Percentiles rank a stretch among this genome's conserved stretches.
Evolutionary conservation across 192 early-diverging fungal genomes (phyloP).

Genomic region (Coemansia sp.): DNA sequence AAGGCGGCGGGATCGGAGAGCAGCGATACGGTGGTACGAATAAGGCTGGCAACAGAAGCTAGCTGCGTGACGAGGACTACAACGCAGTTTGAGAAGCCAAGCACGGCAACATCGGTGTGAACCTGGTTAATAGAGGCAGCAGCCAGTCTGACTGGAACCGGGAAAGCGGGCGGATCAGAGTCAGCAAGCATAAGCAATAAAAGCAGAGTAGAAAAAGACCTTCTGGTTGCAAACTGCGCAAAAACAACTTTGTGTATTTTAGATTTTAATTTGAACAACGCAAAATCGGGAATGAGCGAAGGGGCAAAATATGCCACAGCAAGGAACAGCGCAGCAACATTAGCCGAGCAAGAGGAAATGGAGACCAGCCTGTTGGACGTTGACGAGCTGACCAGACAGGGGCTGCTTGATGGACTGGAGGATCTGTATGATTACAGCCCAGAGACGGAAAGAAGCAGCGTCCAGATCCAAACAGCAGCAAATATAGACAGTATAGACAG

Average conservation of each 20-base stretch:
- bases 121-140: conserved; percentile 25
- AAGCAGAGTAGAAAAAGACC: not conserved
- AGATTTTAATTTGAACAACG: too few species aligned
- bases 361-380: not conserved
- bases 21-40: conserved; percentile 9
- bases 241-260: too few species aligned
- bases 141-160: conserved; percentile 20
- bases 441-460: not conserved
- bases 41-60: conserved; percentile 31
- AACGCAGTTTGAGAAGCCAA: conserved; percentile 45
- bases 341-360: too few species aligned
- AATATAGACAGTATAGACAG: not conserved
- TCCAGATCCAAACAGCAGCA: too few species aligned
- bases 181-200: conserved; percentile 9
- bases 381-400: conserved; percentile 25
- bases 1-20: not conserved
- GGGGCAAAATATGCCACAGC: too few species aligned
- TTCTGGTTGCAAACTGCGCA: too few species aligned
- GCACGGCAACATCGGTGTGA: conserved; percentile 45
- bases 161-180: conserved; percentile 15
- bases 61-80: conserved; percentile 46
- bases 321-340: too few species aligned
- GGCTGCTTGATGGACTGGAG: conserved; percentile 37
- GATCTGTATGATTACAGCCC: conserved; percentile 31
- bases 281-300: too few species aligned